Conservation (phyloP, 2,329 filamentous ascomycete genomes). For the Paramyrothecium roridum region DNA sequence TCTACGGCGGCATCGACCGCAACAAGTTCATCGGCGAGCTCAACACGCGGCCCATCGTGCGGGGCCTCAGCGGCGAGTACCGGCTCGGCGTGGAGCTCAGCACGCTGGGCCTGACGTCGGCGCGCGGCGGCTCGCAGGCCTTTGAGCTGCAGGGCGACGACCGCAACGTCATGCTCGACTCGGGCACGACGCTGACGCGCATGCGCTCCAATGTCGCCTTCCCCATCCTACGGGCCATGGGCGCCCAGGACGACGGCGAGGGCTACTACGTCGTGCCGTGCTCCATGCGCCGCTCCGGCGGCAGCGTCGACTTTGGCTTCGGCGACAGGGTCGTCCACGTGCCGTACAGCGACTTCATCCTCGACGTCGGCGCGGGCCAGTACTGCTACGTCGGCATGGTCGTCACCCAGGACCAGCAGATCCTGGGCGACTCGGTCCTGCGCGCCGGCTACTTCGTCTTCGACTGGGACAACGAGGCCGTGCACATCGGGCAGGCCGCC, state of each 20-base stretch:
- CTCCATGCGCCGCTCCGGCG: constrained; percentile 26
- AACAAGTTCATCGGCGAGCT: constrained; percentile 48
- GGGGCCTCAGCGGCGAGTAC: constrained; percentile 28
- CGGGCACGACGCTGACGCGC: constrained; percentile 46
- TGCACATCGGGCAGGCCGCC: constrained; percentile 38
- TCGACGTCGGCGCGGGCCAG: constrained; percentile 32
- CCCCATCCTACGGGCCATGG: constrained; percentile 40
- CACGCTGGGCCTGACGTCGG: constrained; percentile 26
- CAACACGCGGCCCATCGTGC: constrained; percentile 38
- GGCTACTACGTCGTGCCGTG: constrained; percentile 46
- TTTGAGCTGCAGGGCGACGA: constrained; percentile 25
- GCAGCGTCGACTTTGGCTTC: constrained; percentile 48
- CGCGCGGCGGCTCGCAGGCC: constrained; percentile 9
- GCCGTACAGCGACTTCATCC: constrained; percentile 46
- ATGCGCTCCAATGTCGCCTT: constrained; percentile 40
- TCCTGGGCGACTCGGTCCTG: constrained; percentile 39
- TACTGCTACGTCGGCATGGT: constrained; percentile 40
- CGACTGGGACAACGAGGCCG: constrained; percentile 39
- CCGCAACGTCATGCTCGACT: constrained; percentile 46
- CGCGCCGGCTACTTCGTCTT: constrained; percentile 44
- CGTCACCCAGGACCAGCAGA: constrained; percentile 36
- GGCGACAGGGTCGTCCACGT: constrained; percentile 36
- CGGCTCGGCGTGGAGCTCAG: constrained; percentile 31
- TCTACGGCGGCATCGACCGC: constrained; percentile 51
- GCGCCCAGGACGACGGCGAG: constrained; percentile 32